Percentiles rank a stretch among this genome's conserved stretches.
Conservation (phyloP, 306 rosid species). For the Sechiopsis laciniata region DNA sequence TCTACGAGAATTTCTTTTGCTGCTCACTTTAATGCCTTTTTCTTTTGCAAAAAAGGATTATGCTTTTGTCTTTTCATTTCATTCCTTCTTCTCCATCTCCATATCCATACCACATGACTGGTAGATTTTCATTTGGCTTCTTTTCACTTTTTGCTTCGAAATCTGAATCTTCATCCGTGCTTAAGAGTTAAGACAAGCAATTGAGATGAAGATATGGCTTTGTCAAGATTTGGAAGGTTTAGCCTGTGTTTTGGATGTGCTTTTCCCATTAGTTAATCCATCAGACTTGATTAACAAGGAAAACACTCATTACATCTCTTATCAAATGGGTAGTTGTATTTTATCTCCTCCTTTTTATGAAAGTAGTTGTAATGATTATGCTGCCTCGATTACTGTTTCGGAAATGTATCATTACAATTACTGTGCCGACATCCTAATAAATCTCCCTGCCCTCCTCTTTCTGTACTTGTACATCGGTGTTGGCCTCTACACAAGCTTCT, state of each 20-base stretch:
- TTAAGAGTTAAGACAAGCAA: conserved; percentile 7
- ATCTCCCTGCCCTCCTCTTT: neutral
- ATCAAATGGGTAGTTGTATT: neutral
- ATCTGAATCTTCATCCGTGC: neutral
- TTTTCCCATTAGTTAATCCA: neutral
- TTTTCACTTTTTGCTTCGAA: neutral
- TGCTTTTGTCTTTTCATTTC: conserved; percentile 32
- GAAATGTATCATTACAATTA: neutral
- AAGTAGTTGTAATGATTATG: neutral
- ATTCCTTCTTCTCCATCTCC: conserved; percentile 17
- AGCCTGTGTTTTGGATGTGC: neutral
- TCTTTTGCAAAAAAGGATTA: conserved; percentile 28
- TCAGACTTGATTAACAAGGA: neutral
- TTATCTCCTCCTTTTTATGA: neutral
- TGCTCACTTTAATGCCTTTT: conserved; percentile 30
- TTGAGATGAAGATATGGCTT: conserved; percentile 20
- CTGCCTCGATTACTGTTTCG: neutral
- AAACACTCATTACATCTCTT: neutral
- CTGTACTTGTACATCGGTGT: neutral
- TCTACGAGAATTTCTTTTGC: conserved; percentile 30
- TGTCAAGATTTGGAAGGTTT: conserved; percentile 7
- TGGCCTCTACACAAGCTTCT: neutral
- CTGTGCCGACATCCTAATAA: neutral
- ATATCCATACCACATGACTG: conserved; percentile 8
- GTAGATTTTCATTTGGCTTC: neutral